phyloP scores from a whole-genome alignment of 805 yeast species.

The Metschnikowia lunata region DNA sequence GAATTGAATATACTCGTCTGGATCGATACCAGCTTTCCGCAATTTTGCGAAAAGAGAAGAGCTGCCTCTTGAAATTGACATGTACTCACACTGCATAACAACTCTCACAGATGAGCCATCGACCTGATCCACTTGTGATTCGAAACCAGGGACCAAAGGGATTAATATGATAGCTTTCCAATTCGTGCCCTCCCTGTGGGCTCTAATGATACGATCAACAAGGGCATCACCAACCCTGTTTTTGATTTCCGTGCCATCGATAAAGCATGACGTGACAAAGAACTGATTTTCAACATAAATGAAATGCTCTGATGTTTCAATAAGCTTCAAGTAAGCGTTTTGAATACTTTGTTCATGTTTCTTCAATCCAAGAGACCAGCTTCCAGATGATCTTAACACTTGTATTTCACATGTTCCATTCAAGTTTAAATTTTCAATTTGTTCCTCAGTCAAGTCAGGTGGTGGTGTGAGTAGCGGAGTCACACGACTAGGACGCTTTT shows the following conservation, averaged over 20 bases:
- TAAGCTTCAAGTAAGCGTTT: slow-evolving; percentile 83
- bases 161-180: slow-evolving; percentile 93
- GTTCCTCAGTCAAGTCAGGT: slow-evolving; percentile 73
- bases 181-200: slow-evolving; percentile 64
- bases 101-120: slow-evolving; percentile 95
- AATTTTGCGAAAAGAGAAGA: slow-evolving; percentile 83
- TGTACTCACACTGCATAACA: slow-evolving; percentile 93
- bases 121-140: slow-evolving; percentile 84
- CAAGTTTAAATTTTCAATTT: slow-evolving; percentile 54
- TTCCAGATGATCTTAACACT: slow-evolving; percentile 79
- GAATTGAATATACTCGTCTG: slow-evolving; percentile 88
- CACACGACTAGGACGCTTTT: slow-evolving; percentile 88
- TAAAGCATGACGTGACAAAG: slow-evolving; percentile 82
- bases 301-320: slow-evolving; percentile 89
- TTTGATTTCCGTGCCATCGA: slow-evolving; percentile 78
- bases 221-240: slow-evolving; percentile 94
- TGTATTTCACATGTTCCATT: slow-evolving; percentile 92
- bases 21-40: slow-evolving; percentile 73
- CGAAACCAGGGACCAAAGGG: slow-evolving; percentile 98
- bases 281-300: slow-evolving; percentile 95
- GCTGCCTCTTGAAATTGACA: slow-evolving; percentile 87
- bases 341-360: slow-evolving; percentile 87
- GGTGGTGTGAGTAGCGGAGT: slow-evolving; percentile 94
- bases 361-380: slow-evolving; percentile 89
- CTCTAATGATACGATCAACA: slow-evolving; percentile 91